phyloP scores from a whole-genome alignment of 306 rosid species.

The Heteromeles arbutifolia region DNA sequence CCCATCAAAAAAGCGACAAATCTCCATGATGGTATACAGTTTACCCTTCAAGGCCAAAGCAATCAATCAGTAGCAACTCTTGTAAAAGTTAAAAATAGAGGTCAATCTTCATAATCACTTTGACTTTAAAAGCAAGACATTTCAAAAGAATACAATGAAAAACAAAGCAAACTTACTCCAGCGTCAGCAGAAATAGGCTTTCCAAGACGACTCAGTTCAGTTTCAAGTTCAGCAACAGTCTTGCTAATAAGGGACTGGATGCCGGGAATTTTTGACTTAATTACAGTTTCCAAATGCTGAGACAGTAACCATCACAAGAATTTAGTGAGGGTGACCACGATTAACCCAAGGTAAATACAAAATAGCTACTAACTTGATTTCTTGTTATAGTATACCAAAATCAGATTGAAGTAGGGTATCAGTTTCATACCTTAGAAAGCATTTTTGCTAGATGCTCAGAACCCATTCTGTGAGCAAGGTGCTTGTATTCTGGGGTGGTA shows the following conservation, averaged over 20 bases:
- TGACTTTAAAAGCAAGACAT: neutral
- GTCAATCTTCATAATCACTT: neutral
- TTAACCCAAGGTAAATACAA: neutral
- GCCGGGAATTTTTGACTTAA: conserved; percentile 91
- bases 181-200: conserved; percentile 84
- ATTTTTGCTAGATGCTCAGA: conserved; percentile 90
- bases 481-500: conserved; percentile 79
- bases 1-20: conserved; percentile 77
- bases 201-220: conserved; percentile 84
- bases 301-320: conserved; percentile 6
- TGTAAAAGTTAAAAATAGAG: neutral
- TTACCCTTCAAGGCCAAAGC: conserved; percentile 62
- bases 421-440: conserved; percentile 70
- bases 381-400: neutral
- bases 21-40: conserved; percentile 85
- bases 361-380: neutral
- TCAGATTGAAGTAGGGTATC: neutral
- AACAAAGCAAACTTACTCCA: conserved; percentile 55
- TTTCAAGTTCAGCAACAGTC: conserved; percentile 75
- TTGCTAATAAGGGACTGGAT: conserved; percentile 86
- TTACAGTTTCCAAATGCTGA: conserved; percentile 96
- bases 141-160: neutral
- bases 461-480: conserved; percentile 87
- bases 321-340: neutral
- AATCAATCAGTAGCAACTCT: conserved; percentile 15